A percentile compares a stretch with the other conserved stretches of the same genome.
Evolutionary conservation across 768 basidiomycete species (phyloP).

Genomic region (Hydnomerulius pinastri): DNA sequence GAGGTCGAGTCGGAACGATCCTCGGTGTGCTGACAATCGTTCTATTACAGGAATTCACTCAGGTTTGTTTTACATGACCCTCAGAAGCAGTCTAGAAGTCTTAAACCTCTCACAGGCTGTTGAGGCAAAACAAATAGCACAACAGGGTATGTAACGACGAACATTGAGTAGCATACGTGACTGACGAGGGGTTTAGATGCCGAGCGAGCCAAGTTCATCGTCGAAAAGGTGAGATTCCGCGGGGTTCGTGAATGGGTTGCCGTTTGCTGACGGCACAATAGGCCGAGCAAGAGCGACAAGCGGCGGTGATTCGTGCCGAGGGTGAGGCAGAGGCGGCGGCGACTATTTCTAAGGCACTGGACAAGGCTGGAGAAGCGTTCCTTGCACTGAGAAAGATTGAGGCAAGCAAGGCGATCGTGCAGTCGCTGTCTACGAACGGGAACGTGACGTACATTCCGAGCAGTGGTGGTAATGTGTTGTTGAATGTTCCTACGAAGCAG

Average conservation of each 20-base stretch:
- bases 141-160: constrained; percentile 72
- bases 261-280: constrained; percentile 37
- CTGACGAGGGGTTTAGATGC: constrained; percentile 64
- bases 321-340: constrained; percentile 97
- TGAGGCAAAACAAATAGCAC: constrained; percentile 99
- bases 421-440: constrained; percentile 72
- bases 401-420: constrained; percentile 95
- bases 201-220: constrained; percentile 98
- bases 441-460: constrained; percentile 92
- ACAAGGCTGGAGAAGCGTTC: constrained; percentile 95
- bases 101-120: constrained; percentile 61
- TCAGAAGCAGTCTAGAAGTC: background rate
- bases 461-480: constrained; percentile 73
- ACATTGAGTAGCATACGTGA: background rate
- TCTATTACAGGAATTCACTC: constrained; percentile 77
- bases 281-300: constrained; percentile 99
- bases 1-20: background rate
- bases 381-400: constrained; percentile 95
- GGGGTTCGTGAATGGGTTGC: background rate
- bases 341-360: constrained; percentile 88
- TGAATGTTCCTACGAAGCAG: constrained; percentile 71
- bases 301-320: constrained; percentile 96
- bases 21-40: constrained; percentile 7
- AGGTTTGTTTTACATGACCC: constrained; percentile 36
- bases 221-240: constrained; percentile 77